Evolutionary conservation across 805 yeast species (phyloP), one percentile per base, ranked within the genome.

Genomic region (Komagataella ulmi): DNA sequence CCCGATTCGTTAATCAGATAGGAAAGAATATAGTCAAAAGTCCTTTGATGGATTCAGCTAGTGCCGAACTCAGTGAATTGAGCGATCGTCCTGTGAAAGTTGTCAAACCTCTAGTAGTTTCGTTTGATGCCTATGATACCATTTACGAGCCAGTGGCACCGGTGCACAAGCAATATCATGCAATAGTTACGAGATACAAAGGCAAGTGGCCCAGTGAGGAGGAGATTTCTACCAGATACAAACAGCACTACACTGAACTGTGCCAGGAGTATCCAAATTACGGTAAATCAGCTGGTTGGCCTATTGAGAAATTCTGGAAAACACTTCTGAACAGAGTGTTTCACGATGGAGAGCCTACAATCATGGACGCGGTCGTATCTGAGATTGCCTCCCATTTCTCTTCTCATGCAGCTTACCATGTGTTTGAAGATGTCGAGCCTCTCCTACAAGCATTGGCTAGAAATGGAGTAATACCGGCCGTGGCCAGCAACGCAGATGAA

Each of bases 71-170:
- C 14, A 30, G 40, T 10, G 40, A 30, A 10, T 10, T 14, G 14
- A 30, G 8, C n/a, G n/a, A 10, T 30, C 40, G 14, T 4, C 40
- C 40, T 10, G 46, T 8, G 21, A 45, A 18, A 44, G 10, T 54
- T 7, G 45, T 51, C 2, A 50, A 52, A 50, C 81, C 83, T 5
- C 67, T 66, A 45, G 60, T 81, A 3, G 64, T 84, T 0, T 78
- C 88, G 1, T 73, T 83, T 51, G 91, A 84, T 63, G 85, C 83
- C 0, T 84, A 81, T 64, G 81, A 79, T 46, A 84, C 90, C 0
- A 61, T 84, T 7, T 83, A 81, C 59, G 67, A 76, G 0, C 85
- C 89, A 2, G 69, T 67, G 17, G 65, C 65, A 24, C 77, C 85
- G 0, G 75, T 83, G 0, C 63, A 76, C 45, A 63, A 67, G n/a